Evolutionary conservation across 257 asterid species (phyloP), one percentile per base, ranked within the genome.

Genomic region (Plantago major): DNA sequence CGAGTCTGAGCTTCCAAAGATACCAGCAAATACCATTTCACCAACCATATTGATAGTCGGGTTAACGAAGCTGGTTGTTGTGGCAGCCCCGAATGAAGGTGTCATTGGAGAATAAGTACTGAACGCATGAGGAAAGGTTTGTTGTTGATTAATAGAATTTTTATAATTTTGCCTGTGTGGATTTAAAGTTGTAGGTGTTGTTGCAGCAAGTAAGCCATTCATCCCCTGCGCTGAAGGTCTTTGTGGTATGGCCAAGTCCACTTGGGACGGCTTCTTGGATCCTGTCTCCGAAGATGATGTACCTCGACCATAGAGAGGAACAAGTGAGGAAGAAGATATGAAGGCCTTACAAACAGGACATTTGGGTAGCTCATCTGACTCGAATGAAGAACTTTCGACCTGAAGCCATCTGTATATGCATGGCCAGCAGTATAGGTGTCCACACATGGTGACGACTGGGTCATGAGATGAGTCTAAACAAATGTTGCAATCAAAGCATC

Each of bases 391-490:
- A 72, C 70, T 84, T 64, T 76, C 85, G 42, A 81, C 85, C 8
- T 83, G 76, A 26, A 90, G 85, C 97, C 97, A 90, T 73, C 85
- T 81, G 80, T 83, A 87, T 65, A 90, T 85, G 83, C 97, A 90
- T 11, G 96, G 90, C 97, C 97, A 90, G 68, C 97, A 90, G 71
- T 85, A 90, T 40, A 90, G 88, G 69, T 90, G 97, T 16, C 97
- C 97, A 18, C 97, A 90, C 18, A 87, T 85, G 52, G 95, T 87
- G 64, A 87, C 90, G 10, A 90, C 89, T 4, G 97, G 97, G 14
- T 90, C 97, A 2, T 75, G 81, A 7, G 86, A 88, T 2, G 95
- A 77, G 51, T 90, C 96, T 48, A 90, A 75, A 62, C 97, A 90
- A 15, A 90, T 90, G 70, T 85, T 87, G 83, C 97, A 90, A 65